Evolutionary conservation across 2,329 filamentous ascomycete genomes (phyloP), one percentile per base, ranked within the genome.

Genomic region (Coniochaeta ligniaria): DNA sequence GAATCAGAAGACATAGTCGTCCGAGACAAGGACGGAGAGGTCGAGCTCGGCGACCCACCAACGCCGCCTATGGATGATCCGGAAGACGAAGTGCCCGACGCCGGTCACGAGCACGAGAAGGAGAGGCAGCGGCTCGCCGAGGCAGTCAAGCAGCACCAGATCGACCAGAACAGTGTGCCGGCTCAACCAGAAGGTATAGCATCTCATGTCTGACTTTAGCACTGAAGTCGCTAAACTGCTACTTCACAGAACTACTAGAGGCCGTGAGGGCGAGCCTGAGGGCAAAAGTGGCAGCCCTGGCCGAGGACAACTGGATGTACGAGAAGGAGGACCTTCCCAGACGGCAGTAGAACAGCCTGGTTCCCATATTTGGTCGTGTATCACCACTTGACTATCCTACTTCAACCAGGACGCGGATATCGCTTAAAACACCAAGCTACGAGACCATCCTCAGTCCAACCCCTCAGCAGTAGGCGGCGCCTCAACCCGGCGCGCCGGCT

Each of bases 291-390:
- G 83, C 84, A 17, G 85, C 87, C 16, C 75, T 96, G 57, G 83
- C 90, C 24, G 90, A 95, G 58, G 92, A 96, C 69, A 90, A 88
- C 68, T 96, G 92, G 92, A 96, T 96, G 88, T 96, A 90, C 74
- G 91, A 93, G 72, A 78, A 84, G 1, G 89, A 91, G 67, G 80
- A 84, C 59, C 76, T 80, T 63, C 73, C 73, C 47, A 76, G 76
- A 43, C 69, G 68, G 43, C 70, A 72, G 63, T 57, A 57, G 31
- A 28, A 52, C 22, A 31, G 31, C 54, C 54, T 26, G 58, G 20
- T 38, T 55, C 11, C 12, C 41, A 31, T 1, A 9, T 22, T 31
- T 38, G 22, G 57, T 47, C 35, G 41, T 52, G 33, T 33, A 43
- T 26, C 16, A 57, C 54, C 54, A 38, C 6, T 28, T 38, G n/a